Evolutionary conservation across 164 flowering plant genomes (phyloP), one percentile per base, ranked within the genome.

Genomic region (Piper longum): DNA sequence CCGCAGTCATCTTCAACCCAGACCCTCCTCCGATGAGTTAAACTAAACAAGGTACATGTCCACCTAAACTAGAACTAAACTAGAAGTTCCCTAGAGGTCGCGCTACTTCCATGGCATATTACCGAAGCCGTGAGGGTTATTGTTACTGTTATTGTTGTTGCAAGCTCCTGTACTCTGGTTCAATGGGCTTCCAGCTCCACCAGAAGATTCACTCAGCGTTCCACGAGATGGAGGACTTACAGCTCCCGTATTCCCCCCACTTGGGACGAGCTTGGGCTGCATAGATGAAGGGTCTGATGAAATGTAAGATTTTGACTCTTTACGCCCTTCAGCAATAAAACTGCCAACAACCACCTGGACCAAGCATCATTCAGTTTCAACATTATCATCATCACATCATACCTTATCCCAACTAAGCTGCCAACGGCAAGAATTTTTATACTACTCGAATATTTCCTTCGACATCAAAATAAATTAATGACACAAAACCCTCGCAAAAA

Each of bases 291-390:
- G 76, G 57, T 83, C 87, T 9, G 71, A 58, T 5, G 68, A 76
- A 56, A 68, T 73, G 54, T 55, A 56, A 2, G 74, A 6, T 69
- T 79, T 85, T 16, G 77, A 44, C 61, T 81, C 88, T 59, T 84
- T 88, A 4, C 65, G 79, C 14, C 78, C 78, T 60, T 82, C 86
- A 7, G 85, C 72, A 51, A 83, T 57, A 59, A 88, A 91, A 68
- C 95, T 91, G 41, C 87, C 98, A 56, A 85, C 84, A n/a, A 86
- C 77, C 51, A 88, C 91, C 97, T 88, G 89, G 70, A 75, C 59
- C 41, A 48, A 60, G 61, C 42, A 55, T 14, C 18, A 8, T 12
- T 48, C 59, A 4, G 5, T 3, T 56, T 16, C 17, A 16, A 5
- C 16, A 17, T 8, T 56, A 16, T 26, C 36, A 26, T 26, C 36